Percentiles rank a stretch among this genome's conserved stretches.
These are phyloP conservation scores for Nakaseomyces nivariensis DNA, from an alignment of 1,139 yeast genomes.

Conservation along the genomic window DNA sequence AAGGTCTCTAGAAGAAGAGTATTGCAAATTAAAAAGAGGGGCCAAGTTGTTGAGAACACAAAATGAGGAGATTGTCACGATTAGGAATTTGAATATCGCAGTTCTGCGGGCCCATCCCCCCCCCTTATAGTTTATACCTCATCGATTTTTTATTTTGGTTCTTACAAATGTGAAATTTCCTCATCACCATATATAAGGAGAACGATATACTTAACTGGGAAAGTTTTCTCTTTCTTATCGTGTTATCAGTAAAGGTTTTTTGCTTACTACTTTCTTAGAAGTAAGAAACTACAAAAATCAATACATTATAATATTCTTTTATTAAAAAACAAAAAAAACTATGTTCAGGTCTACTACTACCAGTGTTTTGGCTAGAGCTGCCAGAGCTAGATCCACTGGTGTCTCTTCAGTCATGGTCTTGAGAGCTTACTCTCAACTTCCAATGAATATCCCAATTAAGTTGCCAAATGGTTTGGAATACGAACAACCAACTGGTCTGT, in stretches of 20 bases:
- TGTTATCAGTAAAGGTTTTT: too few relatives aligned
- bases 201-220: neutral
- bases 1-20: too few relatives aligned
- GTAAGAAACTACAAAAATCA: too few relatives aligned
- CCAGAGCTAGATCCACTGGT: slow-evolving; percentile 9
- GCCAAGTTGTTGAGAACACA: too few relatives aligned
- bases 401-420: slow-evolving; percentile 12
- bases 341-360: slow-evolving; percentile 3
- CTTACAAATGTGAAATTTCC: neutral
- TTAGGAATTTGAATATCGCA: too few relatives aligned
- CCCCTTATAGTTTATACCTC: neutral
- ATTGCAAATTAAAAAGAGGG: too few relatives aligned
- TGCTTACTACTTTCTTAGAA: neutral
- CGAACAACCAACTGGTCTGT: slow-evolving; percentile 44
- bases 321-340: neutral
- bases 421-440: slow-evolving; percentile 24
- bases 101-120: neutral
- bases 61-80: too few relatives aligned
- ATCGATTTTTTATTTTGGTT: neutral
- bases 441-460: slow-evolving; percentile 32
- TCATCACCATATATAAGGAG: neutral
- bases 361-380: slow-evolving; percentile 11
- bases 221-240: neutral
- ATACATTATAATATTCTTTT: too few relatives aligned
- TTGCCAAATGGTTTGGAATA: slow-evolving; percentile 42